Base-by-base conservation (phyloP, 345 rosid species). In the Salix arbutifolia region DNA sequence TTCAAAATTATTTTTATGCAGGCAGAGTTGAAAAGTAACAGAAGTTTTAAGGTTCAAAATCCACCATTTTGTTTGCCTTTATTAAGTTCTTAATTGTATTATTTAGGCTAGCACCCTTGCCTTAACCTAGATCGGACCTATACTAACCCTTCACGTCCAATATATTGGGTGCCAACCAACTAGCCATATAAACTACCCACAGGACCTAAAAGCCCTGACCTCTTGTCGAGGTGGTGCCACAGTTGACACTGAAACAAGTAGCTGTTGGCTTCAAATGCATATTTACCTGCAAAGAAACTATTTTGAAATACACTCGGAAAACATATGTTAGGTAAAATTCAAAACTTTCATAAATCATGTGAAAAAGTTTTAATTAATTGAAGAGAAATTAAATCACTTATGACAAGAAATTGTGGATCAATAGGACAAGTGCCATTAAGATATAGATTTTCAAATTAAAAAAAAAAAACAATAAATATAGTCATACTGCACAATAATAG, bases 41-140 rank as follows among this genome's bases (percentile, higher is more conserved):
- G 9, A 35, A 53, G 53, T 42, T 56, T 40, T 67, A 70, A 69
- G 4, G 25, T 68, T 76, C 35, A 56, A 78, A 76, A 18, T 23
- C 35, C 4, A 62, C 7, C 6, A 18, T 6, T 8, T 48, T 19
- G n/a, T n/a, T 33, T 65, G 38, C 52, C 52, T 14, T 69, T 68
- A 58, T 6, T 40, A 67, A 64, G 35, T 56, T 31, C 46, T 69
- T 33, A 35, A 69, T 18, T 53, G 21, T 4, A 60, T 66, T 30
- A 65, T 71, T 77, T 30, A 0, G 56, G 37, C 9, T 78, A 70
- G 72, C 65, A 42, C 75, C 75, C 81, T 83, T 79, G 81, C 87
- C 90, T 87, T 81, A 40, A 67, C 84, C 87, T 78, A 78, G 26
- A 79, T 75, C 78, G 85, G 74, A 74, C 65, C 89, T 85, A 87